Percentiles rank a stretch among this genome's conserved stretches.
These are phyloP conservation scores for Casaregolazyma lundiana DNA, from an alignment of 1,139 yeast species.

Conservation along the genomic window DNA sequence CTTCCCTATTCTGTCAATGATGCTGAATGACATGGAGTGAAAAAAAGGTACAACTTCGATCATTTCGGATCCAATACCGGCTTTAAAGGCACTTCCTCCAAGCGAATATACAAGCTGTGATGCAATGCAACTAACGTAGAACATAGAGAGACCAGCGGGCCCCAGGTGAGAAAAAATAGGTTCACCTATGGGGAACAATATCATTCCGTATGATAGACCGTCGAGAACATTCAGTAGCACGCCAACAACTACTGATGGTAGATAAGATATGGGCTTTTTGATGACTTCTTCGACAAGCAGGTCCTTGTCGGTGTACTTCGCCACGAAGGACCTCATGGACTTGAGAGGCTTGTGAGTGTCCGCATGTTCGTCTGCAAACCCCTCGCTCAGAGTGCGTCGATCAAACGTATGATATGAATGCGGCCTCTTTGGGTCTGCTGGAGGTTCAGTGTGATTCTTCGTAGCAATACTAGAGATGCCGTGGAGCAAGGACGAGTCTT, in stretches of 20 bases:
- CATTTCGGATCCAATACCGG: conserved; percentile 97
- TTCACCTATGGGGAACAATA: conserved; percentile 86
- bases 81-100: conserved; percentile 85
- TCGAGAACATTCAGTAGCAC: conserved; percentile 80
- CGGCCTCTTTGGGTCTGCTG: background rate
- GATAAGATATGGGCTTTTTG: conserved; percentile 42
- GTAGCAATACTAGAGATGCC: background rate
- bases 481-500: conserved; percentile 3
- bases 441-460: background rate
- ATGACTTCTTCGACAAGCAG: conserved; percentile 6
- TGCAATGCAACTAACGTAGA: conserved; percentile 81
- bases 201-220: conserved; percentile 95
- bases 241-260: conserved; percentile 83
- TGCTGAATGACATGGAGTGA: conserved; percentile 85
- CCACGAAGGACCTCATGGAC: conserved; percentile 1
- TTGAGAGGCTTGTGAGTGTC: background rate
- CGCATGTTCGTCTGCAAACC: background rate
- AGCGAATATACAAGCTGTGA: conserved; percentile 83
- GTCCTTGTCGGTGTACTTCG: conserved; percentile 2
- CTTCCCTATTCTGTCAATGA: conserved; percentile 54
- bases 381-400: background rate
- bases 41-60: conserved; percentile 97
- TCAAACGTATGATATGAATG: conserved; percentile 12
- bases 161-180: conserved; percentile 72
- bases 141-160: conserved; percentile 89